phyloP scores from a whole-genome alignment of 148 eudicot genomes.

The Rhododendron ferrugineum region DNA sequence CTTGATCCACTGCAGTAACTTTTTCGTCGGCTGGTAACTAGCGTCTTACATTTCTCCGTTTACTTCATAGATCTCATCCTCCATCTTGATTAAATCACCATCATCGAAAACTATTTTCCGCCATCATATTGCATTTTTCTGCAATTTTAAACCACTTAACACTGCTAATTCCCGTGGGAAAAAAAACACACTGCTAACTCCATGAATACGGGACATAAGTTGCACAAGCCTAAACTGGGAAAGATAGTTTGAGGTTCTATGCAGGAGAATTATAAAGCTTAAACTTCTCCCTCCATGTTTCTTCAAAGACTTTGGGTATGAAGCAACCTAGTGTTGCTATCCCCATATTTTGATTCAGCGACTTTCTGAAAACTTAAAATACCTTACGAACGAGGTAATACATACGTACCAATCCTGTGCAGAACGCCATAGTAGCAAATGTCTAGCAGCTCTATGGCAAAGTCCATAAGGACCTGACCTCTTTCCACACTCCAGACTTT shows the following conservation, averaged over 20 bases:
- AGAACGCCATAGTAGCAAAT: not conserved
- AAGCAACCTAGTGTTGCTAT: not conserved
- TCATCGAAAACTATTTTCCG: not conserved
- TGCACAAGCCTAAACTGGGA: not conserved
- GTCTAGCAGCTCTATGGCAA: not conserved
- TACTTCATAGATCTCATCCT: slow-evolving; percentile 2
- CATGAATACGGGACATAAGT: not conserved
- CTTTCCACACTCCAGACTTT: not conserved
- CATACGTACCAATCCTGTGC: not conserved
- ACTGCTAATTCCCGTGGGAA: not conserved
- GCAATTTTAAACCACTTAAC: slow-evolving; percentile 6
- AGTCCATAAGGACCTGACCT: not conserved
- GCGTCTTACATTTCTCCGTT: not conserved
- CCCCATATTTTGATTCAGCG: not conserved
- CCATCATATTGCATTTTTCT: not conserved
- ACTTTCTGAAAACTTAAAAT: not conserved
- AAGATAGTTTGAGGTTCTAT: not conserved
- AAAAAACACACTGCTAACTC: not conserved
- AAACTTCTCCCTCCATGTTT: slow-evolving; percentile 5
- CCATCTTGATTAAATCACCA: not conserved
- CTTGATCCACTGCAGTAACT: not conserved
- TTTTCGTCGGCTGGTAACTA: not conserved
- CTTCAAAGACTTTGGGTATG: slow-evolving; percentile 4
- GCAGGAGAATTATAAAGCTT: not conserved
- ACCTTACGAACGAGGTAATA: not conserved